Evolutionary conservation across 2,329 filamentous ascomycete genomes (phyloP).

Genomic region (Pleoardoris graminearum): DNA sequence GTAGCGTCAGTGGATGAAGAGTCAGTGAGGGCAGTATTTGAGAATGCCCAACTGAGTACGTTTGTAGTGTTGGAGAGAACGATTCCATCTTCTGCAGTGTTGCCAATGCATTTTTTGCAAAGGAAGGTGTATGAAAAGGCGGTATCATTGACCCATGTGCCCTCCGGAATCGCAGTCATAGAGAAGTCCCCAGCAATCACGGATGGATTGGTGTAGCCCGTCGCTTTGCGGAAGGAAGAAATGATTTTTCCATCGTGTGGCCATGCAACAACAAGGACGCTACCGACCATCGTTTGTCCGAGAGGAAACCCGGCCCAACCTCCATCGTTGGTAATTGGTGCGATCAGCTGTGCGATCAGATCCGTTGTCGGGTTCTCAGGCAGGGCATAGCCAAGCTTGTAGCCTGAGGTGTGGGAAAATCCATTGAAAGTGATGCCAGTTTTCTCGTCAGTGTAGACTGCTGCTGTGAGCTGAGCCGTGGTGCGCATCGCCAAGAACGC

Average conservation of each 20-base stretch:
- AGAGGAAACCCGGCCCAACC: constrained; percentile 59
- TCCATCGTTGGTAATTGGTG: constrained; percentile 49
- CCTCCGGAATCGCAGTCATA: constrained; percentile 53
- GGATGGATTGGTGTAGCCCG: constrained; percentile 55
- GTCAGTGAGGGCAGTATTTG: constrained; percentile 28
- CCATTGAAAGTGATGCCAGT: constrained; percentile 42
- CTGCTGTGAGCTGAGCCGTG: constrained; percentile 28
- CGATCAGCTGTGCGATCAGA: constrained; percentile 58
- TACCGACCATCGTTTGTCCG: constrained; percentile 53
- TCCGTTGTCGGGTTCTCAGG: constrained; percentile 55
- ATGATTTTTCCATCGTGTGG: constrained; percentile 54
- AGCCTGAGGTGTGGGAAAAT: constrained; percentile 45
- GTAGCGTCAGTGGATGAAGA: constrained; percentile 25
- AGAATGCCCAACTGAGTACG: constrained; percentile 40
- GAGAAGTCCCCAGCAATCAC: constrained; percentile 49
- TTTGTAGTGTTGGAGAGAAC: constrained; percentile 32
- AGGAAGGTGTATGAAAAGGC: constrained; percentile 61
- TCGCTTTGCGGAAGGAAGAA: constrained; percentile 52
- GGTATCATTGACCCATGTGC: constrained; percentile 58
- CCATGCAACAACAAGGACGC: constrained; percentile 59
- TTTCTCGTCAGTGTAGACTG: constrained; percentile 35
- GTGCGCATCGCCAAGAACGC: constrained; percentile 30
- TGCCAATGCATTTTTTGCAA: constrained; percentile 48
- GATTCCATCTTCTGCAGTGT: constrained; percentile 20
- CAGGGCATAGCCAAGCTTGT: constrained; percentile 56